Evolutionary conservation across 352 stramenopile species (phyloP).

Genomic region (Plasmopara muralis): DNA sequence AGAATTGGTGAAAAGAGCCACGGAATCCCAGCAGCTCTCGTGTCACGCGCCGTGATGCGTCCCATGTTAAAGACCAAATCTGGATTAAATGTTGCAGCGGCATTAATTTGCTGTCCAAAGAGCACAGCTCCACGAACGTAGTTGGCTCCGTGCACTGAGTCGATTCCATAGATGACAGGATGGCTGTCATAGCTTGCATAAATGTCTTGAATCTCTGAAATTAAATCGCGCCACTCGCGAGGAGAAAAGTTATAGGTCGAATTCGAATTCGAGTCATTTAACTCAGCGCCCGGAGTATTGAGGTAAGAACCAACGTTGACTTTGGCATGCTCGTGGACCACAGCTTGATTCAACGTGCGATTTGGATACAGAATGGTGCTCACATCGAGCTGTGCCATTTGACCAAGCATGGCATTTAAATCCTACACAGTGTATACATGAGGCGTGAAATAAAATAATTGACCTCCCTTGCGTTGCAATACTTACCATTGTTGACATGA

Average conservation of each 20-base stretch:
- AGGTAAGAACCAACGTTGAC: conserved; percentile 87
- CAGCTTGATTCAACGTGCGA: conserved; percentile 48
- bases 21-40: conserved; percentile 74
- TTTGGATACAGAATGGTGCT: conserved; percentile 65
- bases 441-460: conserved; percentile 1
- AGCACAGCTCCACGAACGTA: conserved; percentile 81
- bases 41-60: conserved; percentile 76
- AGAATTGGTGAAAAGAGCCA: conserved; percentile 90
- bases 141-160: conserved; percentile 87
- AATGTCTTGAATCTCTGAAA: conserved; percentile 75
- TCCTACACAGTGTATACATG: conserved; percentile 10
- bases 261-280: conserved; percentile 22
- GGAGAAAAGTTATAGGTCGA: conserved; percentile 45
- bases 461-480: background rate
- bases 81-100: conserved; percentile 84
- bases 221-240: conserved; percentile 59
- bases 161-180: conserved; percentile 82
- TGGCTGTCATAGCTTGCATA: conserved; percentile 47
- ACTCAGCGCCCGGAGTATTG: conserved; percentile 50
- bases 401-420: conserved; percentile 59
- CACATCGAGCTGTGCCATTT: conserved; percentile 91
- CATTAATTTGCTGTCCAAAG: conserved; percentile 87
- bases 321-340: conserved; percentile 59
- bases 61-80: conserved; percentile 59
- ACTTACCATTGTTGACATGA: conserved; percentile 29